Evolutionary conservation across 495 filamentous ascomycete species (phyloP).

Genomic region (Aspergillus affinis): DNA sequence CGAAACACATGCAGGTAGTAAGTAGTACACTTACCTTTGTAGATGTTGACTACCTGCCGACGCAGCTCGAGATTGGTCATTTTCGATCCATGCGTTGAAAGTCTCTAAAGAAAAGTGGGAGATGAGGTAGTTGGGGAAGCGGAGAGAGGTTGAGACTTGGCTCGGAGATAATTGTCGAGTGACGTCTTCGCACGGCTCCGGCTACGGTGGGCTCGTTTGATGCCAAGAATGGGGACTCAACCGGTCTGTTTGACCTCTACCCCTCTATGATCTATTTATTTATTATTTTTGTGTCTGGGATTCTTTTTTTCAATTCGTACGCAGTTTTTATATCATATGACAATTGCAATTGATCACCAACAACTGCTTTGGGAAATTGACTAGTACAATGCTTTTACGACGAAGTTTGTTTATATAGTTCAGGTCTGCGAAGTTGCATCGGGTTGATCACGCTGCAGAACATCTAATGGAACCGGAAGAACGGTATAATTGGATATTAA

Average conservation of each 20-base stretch:
- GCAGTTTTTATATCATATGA: no score
- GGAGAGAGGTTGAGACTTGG: constrained; percentile 4
- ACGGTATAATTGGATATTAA: no score
- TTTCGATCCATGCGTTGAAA: constrained; percentile 10
- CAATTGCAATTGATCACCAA: no score
- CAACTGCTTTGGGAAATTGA: no score
- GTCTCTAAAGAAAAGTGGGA: neutral
- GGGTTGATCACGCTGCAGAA: no score
- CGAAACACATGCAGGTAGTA: constrained; percentile 1
- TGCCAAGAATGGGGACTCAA: neutral
- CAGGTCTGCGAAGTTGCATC: no score
- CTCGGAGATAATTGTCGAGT: constrained; percentile 1
- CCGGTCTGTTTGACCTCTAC: neutral
- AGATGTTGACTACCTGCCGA: constrained; percentile 79
- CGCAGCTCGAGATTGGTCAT: constrained; percentile 62
- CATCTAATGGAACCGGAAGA: no score
- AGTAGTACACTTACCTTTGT: constrained; percentile 68
- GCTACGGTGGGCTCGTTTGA: neutral
- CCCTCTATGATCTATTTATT: no score
- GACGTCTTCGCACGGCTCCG: constrained; percentile 4
- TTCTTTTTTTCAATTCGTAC: no score
- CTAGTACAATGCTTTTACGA: no score
- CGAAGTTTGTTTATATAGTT: no score
- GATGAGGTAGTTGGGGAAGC: neutral
- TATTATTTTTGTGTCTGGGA: no score